Evolutionary conservation across 2,329 filamentous ascomycete genomes (phyloP).

Genomic region (Colletotrichum gigasporum): DNA sequence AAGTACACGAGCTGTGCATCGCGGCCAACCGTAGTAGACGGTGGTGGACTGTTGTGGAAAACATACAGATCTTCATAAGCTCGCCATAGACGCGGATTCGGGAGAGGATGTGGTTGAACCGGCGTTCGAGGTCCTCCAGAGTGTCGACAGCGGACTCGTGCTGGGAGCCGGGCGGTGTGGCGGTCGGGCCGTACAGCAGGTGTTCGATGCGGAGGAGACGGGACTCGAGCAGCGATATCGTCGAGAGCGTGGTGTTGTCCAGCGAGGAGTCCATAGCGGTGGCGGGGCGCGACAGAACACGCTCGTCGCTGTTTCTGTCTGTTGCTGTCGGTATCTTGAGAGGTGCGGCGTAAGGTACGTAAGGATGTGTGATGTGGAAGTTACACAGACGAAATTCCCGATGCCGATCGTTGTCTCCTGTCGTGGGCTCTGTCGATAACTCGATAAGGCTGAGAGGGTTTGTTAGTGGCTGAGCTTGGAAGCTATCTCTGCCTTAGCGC

Average conservation of each 20-base stretch:
- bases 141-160: conserved; percentile 52
- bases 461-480: conserved; percentile 12
- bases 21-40: not conserved
- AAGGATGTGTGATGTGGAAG: not conserved
- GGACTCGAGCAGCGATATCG: conserved; percentile 65
- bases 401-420: not conserved
- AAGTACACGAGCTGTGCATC: not conserved
- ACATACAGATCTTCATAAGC: conserved; percentile 68
- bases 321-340: not conserved
- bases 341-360: not conserved
- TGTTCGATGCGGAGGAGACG: conserved; percentile 70
- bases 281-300: not conserved
- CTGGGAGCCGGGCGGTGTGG: conserved; percentile 43
- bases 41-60: too few relatives aligned
- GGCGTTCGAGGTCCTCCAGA: conserved; percentile 62
- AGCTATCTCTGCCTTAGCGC: not conserved
- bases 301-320: not conserved
- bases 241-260: conserved; percentile 63
- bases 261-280: conserved; percentile 47
- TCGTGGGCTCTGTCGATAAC: not conserved
- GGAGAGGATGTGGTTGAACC: conserved; percentile 60
- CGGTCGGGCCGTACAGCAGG: conserved; percentile 60
- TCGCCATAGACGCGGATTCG: conserved; percentile 66
- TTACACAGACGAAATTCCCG: not conserved
- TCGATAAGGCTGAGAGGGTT: not conserved